Conservation (phyloP, 768 basidiomycete genomes). For the Suillus plorans region DNA sequence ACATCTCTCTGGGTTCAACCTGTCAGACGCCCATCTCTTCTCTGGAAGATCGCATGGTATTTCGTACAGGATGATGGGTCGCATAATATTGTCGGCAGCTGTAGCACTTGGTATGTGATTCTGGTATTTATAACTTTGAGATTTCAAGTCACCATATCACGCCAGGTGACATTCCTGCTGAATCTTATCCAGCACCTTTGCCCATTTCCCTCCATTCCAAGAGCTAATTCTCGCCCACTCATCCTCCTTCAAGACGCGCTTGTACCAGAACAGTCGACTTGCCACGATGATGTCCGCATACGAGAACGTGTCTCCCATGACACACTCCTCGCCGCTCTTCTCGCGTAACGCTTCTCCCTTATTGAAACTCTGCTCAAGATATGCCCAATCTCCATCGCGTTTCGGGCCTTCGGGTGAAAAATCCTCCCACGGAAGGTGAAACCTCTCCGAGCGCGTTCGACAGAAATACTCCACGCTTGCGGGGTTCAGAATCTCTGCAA, state of each 20-base stretch:
- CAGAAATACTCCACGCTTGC: conserved; percentile 38
- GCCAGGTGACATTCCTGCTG: conserved; percentile 1
- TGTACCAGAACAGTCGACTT: conserved; percentile 5
- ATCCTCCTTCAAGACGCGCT: conserved; percentile 4
- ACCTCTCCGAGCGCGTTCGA: conserved; percentile 23
- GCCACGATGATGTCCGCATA: conserved; percentile 9
- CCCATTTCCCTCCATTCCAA: conserved; percentile 8
- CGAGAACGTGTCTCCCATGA: conserved; percentile 9
- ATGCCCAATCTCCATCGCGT: conserved; percentile 35
- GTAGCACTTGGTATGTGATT: no score
- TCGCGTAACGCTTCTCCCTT: background rate
- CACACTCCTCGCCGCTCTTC: conserved; percentile 1
- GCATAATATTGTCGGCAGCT: no score
- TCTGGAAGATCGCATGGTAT: no score
- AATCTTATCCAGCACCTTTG: conserved; percentile 1
- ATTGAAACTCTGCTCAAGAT: conserved; percentile 34
- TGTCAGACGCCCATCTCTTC: no score
- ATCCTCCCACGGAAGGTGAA: conserved; percentile 14
- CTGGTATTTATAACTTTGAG: background rate
- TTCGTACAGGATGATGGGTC: no score
- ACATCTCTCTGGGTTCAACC: no score
- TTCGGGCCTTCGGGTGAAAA: conserved; percentile 31
- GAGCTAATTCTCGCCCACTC: conserved; percentile 2
- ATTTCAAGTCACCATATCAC: background rate
- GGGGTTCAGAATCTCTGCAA: conserved; percentile 24